Conservation (phyloP, 1,284 basidiomycete genomes). For the Vanrija sp. region DNA sequence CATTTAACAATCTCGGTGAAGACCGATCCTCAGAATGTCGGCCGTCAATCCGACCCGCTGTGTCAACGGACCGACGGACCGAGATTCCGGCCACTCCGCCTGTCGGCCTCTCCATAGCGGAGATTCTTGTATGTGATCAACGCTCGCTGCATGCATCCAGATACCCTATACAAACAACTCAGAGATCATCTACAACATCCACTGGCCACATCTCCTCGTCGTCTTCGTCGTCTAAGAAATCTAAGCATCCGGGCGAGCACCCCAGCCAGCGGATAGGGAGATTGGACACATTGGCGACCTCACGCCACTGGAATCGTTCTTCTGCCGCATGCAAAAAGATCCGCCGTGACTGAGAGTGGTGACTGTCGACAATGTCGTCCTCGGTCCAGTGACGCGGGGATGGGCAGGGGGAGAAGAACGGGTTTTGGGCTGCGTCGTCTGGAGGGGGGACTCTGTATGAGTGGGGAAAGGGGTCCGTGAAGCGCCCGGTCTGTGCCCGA, state of each 20-base stretch:
- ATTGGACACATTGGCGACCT: slow-evolving; percentile 24
- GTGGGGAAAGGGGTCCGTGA: slow-evolving; percentile 27
- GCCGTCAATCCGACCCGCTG: no score
- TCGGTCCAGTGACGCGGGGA: slow-evolving; percentile 35
- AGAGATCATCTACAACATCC: no score
- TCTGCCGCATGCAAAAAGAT: slow-evolving; percentile 45
- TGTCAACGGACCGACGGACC: no score
- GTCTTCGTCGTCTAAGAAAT: slow-evolving; percentile 36
- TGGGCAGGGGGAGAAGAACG: slow-evolving; percentile 43
- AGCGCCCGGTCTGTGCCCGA: neutral
- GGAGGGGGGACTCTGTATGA: slow-evolving; percentile 20
- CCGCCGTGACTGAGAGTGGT: slow-evolving; percentile 15
- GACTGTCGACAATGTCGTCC: slow-evolving; percentile 1
- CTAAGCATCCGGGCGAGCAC: slow-evolving; percentile 44
- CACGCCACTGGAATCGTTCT: slow-evolving; percentile 44
- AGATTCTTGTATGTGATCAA: no score
- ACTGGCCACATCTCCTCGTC: slow-evolving; percentile 20
- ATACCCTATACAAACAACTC: no score
- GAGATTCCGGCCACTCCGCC: no score
- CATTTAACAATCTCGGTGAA: no score
- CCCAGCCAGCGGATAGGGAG: slow-evolving; percentile 44
- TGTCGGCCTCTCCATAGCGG: no score
- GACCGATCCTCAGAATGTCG: no score
- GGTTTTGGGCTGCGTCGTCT: slow-evolving; percentile 44
- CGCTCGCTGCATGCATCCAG: no score